A percentile compares a stretch with the other conserved stretches of the same genome.
These are phyloP conservation scores for Trichopus zeylanicus DNA, from an alignment of 116 monocot species.

Conservation along the genomic window DNA sequence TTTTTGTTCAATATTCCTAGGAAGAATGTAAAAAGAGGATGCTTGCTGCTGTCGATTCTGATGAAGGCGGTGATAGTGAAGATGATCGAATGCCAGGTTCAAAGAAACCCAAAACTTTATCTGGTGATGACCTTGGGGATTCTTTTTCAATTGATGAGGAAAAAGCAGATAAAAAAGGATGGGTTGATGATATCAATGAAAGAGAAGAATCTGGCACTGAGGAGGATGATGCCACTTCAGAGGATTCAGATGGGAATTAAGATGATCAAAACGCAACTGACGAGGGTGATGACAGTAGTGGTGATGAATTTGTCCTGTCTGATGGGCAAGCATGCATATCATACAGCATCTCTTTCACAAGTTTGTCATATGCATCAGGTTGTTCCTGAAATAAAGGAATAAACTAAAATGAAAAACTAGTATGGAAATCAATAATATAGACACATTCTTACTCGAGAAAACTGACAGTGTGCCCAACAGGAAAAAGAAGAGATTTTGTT, in stretches of 20 bases:
- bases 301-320: conserved; percentile 58
- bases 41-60: conserved; percentile 48
- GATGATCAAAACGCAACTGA: conserved; percentile 24
- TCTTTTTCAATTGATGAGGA: conserved; percentile 41
- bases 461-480: no score
- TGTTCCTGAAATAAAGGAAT: conserved; percentile 36
- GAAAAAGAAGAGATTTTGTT: no score
- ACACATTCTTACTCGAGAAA: no score
- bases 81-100: conserved; percentile 10
- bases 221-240: conserved; percentile 25
- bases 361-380: conserved; percentile 81
- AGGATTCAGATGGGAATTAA: conserved; percentile 37
- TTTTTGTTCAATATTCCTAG: conserved; percentile 28
- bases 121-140: conserved; percentile 96
- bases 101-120: conserved; percentile 42
- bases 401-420: no score
- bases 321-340: conserved; percentile 82
- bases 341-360: conserved; percentile 71
- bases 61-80: conserved; percentile 30
- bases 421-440: no score
- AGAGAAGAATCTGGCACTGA: conserved; percentile 29
- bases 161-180: conserved; percentile 33
- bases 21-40: conserved; percentile 78
- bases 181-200: conserved; percentile 68
- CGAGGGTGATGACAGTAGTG: conserved; percentile 12